Conservation (phyloP, 108 stramenopile genomes). For the Nitzschia putrida region DNA sequence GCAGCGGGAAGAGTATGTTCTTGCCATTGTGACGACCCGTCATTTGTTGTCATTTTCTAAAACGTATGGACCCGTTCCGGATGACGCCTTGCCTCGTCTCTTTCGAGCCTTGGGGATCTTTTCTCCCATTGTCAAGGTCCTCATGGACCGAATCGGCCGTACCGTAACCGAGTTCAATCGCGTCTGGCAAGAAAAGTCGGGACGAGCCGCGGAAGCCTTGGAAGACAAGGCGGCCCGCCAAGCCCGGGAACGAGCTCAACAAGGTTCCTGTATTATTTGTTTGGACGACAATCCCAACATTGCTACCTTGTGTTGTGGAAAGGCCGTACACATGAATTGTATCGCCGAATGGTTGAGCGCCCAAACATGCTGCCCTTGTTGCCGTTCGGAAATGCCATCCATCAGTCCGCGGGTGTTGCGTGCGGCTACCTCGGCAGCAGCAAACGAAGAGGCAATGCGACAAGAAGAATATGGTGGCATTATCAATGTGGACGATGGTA, state of each 20-base stretch:
- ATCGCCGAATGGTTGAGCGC: conserved; percentile 49
- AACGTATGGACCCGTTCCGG: conserved; percentile 7
- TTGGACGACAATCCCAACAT: conserved; percentile 53
- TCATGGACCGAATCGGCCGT: conserved; percentile 39
- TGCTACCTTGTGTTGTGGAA: conserved; percentile 58
- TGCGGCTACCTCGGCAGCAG: conserved; percentile 2
- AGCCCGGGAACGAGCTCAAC: conserved; percentile 44
- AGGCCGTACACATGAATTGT: conserved; percentile 57
- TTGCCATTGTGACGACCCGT: conserved; percentile 29
- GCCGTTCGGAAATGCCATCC: conserved; percentile 36
- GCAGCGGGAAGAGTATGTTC: conserved; percentile 44
- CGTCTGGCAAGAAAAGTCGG: conserved; percentile 36
- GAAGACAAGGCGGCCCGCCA: conserved; percentile 43
- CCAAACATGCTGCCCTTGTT: conserved; percentile 36
- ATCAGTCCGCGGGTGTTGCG: conserved; percentile 34
- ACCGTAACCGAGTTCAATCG: conserved; percentile 32
- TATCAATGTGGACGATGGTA: no score
- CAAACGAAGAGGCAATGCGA: not conserved
- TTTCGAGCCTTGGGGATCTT: conserved; percentile 24
- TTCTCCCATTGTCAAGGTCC: conserved; percentile 30
- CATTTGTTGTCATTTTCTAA: conserved; percentile 25
- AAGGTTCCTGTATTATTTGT: conserved; percentile 50
- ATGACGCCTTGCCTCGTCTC: conserved; percentile 17
- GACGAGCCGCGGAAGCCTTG: conserved; percentile 29
- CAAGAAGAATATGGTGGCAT: no score